Evolutionary conservation across 345 rosid species (phyloP).

Genomic region (Capsella bursapastoris): DNA sequence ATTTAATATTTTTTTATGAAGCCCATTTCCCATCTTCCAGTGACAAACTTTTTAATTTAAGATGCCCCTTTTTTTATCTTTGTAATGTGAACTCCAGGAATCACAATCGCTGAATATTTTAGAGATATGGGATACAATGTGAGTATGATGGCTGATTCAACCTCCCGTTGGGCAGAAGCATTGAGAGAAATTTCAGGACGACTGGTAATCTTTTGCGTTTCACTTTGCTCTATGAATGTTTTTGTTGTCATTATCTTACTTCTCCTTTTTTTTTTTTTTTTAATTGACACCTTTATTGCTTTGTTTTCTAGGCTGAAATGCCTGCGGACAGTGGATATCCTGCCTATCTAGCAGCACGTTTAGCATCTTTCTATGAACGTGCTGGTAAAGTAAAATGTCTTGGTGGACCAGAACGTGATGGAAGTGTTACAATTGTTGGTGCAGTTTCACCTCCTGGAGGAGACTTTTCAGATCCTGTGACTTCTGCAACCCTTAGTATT

Average conservation of each 20-base stretch:
- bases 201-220: conserved; percentile 56
- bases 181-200: conserved; percentile 99
- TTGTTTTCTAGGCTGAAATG: conserved; percentile 91
- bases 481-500: conserved; percentile 99
- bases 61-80: conserved; percentile 3
- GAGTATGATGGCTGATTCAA: conserved; percentile 99
- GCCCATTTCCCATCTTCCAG: conserved; percentile 12
- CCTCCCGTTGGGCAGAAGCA: conserved; percentile 99
- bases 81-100: conserved; percentile 57
- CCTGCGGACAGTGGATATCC: conserved; percentile 99
- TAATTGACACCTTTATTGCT: conserved; percentile 23
- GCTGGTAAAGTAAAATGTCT: conserved; percentile 99
- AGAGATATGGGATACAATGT: conserved; percentile 99
- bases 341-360: conserved; percentile 98
- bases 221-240: conserved; percentile 13
- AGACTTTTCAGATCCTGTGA: conserved; percentile 99
- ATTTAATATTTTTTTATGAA: conserved; percentile 25
- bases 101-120: conserved; percentile 98
- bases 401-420: conserved; percentile 96
- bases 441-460: conserved; percentile 99
- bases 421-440: conserved; percentile 99
- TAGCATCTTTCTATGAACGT: conserved; percentile 98
- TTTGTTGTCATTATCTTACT: conserved; percentile 1
- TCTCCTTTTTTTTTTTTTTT: background rate
- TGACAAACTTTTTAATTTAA: background rate